phyloP scores from a whole-genome alignment of 2,329 filamentous ascomycete genomes.

The Curvularia sp. region DNA sequence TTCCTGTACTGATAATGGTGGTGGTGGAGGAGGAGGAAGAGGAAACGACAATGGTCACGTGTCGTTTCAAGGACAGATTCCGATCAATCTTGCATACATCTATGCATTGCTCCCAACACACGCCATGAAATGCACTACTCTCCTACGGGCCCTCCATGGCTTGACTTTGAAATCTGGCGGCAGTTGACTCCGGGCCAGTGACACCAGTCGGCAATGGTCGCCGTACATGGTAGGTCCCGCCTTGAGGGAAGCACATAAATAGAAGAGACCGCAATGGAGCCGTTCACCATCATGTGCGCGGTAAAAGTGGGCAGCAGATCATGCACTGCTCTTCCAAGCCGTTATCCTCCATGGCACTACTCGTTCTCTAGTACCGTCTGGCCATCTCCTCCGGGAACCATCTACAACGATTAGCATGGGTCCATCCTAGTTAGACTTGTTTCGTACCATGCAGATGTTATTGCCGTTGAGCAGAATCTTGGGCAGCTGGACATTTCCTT shows the following conservation, averaged over 20 bases:
- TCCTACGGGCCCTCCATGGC: not conserved
- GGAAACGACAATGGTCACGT: not conserved
- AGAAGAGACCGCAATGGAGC: slow-evolving; percentile 1
- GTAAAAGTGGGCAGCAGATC: not conserved
- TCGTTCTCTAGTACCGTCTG: slow-evolving; percentile 38
- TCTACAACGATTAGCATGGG: slow-evolving; percentile 30
- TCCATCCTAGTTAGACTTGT: not conserved
- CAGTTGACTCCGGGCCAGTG: not conserved
- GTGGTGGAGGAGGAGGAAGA: not conserved
- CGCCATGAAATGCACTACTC: not conserved
- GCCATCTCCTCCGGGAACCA: slow-evolving; percentile 47
- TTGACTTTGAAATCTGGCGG: not conserved
- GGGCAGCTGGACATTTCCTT: slow-evolving; percentile 83
- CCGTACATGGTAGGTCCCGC: not conserved
- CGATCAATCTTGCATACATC: not conserved
- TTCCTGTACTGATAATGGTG: not conserved
- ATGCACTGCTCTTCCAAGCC: not conserved
- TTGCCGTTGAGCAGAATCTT: slow-evolving; percentile 98
- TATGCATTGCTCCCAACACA: not conserved
- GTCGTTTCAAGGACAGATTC: not conserved
- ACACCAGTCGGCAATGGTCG: slow-evolving; percentile 6
- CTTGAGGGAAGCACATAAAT: not conserved
- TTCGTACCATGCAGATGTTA: slow-evolving; percentile 95
- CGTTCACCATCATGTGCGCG: slow-evolving; percentile 5
- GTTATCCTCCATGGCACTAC: slow-evolving; percentile 6